phyloP scores from a whole-genome alignment of 495 filamentous ascomycete species.

The Annulohypoxylon moriforme region DNA sequence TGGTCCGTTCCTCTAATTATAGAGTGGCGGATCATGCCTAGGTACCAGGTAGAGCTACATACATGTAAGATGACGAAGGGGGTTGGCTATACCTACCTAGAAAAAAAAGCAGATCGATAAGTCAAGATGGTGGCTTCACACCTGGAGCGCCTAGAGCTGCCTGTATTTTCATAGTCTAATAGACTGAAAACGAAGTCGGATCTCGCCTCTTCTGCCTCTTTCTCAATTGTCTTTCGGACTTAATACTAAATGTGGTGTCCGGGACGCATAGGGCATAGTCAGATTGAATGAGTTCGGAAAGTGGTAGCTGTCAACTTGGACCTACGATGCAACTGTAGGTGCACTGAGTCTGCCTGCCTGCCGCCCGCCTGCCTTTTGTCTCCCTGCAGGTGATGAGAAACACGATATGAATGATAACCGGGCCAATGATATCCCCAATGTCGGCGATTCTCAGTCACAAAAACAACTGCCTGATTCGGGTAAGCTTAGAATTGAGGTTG shows the following conservation, averaged over 20 bases:
- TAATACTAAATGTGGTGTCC: constrained; percentile 16
- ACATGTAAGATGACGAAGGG: constrained; percentile 10
- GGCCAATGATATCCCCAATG: constrained; percentile 14
- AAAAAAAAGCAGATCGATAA: constrained; percentile 11
- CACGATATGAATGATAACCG: constrained; percentile 31
- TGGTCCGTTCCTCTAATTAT: constrained; percentile 34
- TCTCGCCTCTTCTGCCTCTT: neutral
- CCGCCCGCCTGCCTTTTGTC: no score
- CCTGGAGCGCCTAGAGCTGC: neutral
- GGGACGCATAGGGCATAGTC: constrained; percentile 13
- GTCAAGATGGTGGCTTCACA: constrained; percentile 12
- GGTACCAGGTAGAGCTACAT: neutral
- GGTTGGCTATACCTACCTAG: neutral
- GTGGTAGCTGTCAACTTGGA: constrained; percentile 19
- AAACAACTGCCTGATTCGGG: constrained; percentile 26
- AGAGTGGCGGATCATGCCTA: constrained; percentile 21
- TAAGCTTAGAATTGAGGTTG: constrained; percentile 9
- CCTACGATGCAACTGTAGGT: constrained; percentile 21
- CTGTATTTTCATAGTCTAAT: constrained; percentile 8
- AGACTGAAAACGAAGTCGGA: neutral
- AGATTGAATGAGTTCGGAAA: constrained; percentile 23
- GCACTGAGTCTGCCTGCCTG: constrained; percentile 6
- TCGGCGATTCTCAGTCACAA: constrained; percentile 8
- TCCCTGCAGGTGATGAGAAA: constrained; percentile 28
- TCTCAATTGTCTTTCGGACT: constrained; percentile 2